Base-by-base conservation (phyloP, 1,284 basidiomycete genomes). In the Inonotus hispidus region DNA sequence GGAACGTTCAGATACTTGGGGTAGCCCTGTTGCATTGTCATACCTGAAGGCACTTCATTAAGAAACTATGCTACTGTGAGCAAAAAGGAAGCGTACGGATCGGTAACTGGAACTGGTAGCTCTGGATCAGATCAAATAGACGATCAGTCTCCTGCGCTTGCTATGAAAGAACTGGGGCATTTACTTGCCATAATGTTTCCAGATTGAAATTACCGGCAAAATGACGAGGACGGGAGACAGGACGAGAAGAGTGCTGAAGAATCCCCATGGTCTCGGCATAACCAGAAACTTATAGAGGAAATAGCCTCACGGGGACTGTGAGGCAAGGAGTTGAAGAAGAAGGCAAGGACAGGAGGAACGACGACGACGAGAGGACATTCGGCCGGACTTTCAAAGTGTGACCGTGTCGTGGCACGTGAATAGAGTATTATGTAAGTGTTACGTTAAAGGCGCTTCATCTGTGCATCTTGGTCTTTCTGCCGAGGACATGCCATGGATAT, bases 1-100 rank as follows among this genome's bases (percentile, higher is more conserved):
- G 25, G 79, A 79, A 0, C 79, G 68, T 70, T 92, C 90, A 0
- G 89, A 89, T 27, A 90, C 77, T 67, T 89, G 88, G 2, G 88
- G 86, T 2, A 83, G 71, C 39, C 75, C 75, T 0, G 84, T 87
- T 14, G 68, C 61, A 4, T 83, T 77, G 70, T 89, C 43, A 35
- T 53, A 46, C 11, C 61, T 62, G 25, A 14, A 35, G 21, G 14
- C 13, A 11, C n/a, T 25, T 35, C 54, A 32, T 32, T 32, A 32
- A 37, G n/a, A 49, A 23, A 23, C 16, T 16, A 32, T 25, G 16
- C 13, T n/a, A 37, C 21, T 38, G 10, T 46, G 47, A 8, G 21
- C 61, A 38, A 61, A 74, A 23, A 11, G 38, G 16, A 21, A 32
- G 16, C 56, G 27, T 49, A 62, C 61, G 37, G 45, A 27, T 63